Evolutionary conservation across 2,329 filamentous ascomycete genomes (phyloP).

Genomic region (Beauveria sp.): DNA sequence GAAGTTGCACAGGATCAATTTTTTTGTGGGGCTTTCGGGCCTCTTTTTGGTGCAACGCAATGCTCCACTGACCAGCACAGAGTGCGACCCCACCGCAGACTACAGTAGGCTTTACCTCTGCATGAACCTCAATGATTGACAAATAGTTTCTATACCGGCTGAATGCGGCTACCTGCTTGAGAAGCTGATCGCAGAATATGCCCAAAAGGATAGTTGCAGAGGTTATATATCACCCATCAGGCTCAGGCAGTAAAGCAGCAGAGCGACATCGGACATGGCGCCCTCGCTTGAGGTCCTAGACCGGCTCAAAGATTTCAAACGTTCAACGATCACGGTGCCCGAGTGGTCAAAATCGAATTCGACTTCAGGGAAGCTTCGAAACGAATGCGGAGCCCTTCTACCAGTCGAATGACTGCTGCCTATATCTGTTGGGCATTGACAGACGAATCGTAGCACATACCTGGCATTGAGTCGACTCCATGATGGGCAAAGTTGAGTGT

Average conservation of each 20-base stretch:
- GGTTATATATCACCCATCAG: not conserved
- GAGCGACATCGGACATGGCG: not conserved
- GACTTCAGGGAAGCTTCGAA: no score
- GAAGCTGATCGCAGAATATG: not conserved
- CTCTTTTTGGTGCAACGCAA: not conserved
- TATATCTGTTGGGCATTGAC: not conserved
- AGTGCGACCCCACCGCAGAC: not conserved
- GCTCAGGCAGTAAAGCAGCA: not conserved
- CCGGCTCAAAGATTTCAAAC: not conserved
- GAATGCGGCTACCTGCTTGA: not conserved
- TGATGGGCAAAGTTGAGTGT: not conserved
- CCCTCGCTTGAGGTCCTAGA: not conserved
- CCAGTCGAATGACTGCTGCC: not conserved
- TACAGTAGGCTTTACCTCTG: not conserved
- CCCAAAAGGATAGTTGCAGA: not conserved
- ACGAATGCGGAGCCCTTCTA: no score
- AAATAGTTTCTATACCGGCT: not conserved
- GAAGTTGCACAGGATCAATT: slow-evolving; percentile 8
- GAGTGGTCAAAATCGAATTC: not conserved
- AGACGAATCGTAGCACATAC: not conserved
- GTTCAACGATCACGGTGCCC: not conserved
- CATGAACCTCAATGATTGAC: not conserved
- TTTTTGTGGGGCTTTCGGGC: slow-evolving; percentile 11
- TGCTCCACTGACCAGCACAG: no score
- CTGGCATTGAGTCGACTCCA: not conserved